Percentiles rank a stretch among this genome's conserved stretches.
phyloP scores from a whole-genome alignment of 768 basidiomycete species.

The Pulveroboletus sp. region DNA sequence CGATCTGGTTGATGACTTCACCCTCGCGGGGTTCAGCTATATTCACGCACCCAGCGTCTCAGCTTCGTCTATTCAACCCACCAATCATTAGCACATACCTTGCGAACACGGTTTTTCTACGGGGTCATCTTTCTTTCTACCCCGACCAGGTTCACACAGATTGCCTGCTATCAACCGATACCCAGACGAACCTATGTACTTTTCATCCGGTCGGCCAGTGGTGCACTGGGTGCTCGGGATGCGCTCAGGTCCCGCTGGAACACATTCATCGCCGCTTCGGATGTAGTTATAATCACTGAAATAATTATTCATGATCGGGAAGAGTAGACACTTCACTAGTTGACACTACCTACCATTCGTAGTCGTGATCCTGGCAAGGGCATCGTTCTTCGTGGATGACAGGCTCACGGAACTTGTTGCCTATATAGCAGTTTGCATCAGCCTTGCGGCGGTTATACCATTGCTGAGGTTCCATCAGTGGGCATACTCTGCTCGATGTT shows the following conservation, averaged over 20 bases:
- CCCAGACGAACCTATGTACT: slow-evolving; percentile 85
- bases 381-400: slow-evolving; percentile 80
- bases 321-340: background rate
- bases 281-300: slow-evolving; percentile 86
- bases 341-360: slow-evolving; percentile 71
- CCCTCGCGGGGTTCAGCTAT: slow-evolving; percentile 80
- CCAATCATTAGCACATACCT: slow-evolving; percentile 39
- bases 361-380: slow-evolving; percentile 81
- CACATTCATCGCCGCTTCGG: slow-evolving; percentile 67
- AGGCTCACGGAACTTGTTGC: slow-evolving; percentile 85
- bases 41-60: background rate
- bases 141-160: slow-evolving; percentile 60
- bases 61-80: background rate
- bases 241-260: slow-evolving; percentile 82
- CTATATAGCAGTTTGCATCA: slow-evolving; percentile 84
- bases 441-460: slow-evolving; percentile 86
- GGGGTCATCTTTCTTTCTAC: slow-evolving; percentile 61
- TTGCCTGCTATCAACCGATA: slow-evolving; percentile 92
- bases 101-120: slow-evolving; percentile 73
- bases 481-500: background rate
- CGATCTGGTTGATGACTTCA: slow-evolving; percentile 66
- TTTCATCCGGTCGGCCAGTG: slow-evolving; percentile 45
- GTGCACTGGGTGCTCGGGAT: slow-evolving; percentile 73
- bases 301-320: background rate
- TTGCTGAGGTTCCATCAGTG: slow-evolving; percentile 53